These are phyloP conservation scores for Ophiostoma himal-ulmi DNA, from an alignment of 2,329 filamentous ascomycete genomes.

Conservation along the genomic window DNA sequence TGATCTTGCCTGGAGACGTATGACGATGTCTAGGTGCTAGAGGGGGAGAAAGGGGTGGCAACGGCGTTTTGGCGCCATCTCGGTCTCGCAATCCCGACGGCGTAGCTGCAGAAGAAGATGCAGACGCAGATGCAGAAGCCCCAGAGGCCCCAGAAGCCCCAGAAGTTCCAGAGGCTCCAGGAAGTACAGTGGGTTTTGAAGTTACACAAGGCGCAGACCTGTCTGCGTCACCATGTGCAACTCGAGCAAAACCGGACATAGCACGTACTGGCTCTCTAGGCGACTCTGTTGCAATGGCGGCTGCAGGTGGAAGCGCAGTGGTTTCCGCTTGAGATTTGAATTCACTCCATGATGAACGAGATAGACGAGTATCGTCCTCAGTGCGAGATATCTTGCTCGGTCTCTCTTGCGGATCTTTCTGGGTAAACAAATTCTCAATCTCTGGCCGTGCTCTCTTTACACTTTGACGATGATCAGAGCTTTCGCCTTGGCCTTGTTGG, in stretches of 20 bases:
- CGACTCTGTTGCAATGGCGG: background rate
- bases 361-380: background rate
- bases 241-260: background rate
- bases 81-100: background rate
- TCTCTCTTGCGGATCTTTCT: background rate
- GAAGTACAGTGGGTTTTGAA: background rate
- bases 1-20: background rate
- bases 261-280: background rate
- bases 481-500: background rate
- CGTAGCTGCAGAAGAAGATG: background rate
- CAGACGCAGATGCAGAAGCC: background rate
- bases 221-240: background rate
- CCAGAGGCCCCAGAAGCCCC: background rate
- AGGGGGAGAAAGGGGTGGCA: background rate
- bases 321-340: background rate
- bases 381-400: slow-evolving; percentile 4
- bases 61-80: background rate
- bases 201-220: background rate
- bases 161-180: background rate
- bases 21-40: background rate
- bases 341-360: background rate
- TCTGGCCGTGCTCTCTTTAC: background rate
- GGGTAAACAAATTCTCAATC: no score
- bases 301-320: background rate
- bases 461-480: background rate